A percentile compares a stretch with the other conserved stretches of the same genome.
These are phyloP conservation scores for Rhizopogon vulgaris DNA, from an alignment of 768 basidiomycete genomes.

Conservation along the genomic window DNA sequence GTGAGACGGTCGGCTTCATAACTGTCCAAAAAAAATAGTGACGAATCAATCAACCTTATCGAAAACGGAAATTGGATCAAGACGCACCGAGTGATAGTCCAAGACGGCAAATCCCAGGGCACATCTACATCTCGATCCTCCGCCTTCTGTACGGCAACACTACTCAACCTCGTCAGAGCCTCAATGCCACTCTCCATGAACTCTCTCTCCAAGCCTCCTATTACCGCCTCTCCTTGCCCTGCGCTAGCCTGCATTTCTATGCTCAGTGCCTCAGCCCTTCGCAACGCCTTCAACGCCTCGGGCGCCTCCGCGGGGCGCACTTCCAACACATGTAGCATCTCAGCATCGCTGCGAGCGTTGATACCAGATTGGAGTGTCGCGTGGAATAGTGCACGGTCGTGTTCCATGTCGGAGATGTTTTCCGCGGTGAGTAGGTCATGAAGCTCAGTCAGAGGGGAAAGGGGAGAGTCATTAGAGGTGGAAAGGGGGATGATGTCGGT, in stretches of 20 bases:
- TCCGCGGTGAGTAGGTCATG: neutral
- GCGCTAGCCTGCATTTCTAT: neutral
- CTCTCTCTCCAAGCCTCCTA: conserved; percentile 38
- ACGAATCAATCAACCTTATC: neutral
- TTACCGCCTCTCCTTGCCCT: neutral
- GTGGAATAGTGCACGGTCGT: neutral
- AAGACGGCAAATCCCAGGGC: conserved; percentile 44
- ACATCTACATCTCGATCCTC: conserved; percentile 10
- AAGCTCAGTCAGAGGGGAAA: neutral
- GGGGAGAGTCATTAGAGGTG: neutral
- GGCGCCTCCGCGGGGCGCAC: neutral
- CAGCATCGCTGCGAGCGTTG: neutral
- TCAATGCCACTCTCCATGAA: conserved; percentile 73
- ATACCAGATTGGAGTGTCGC: neutral
- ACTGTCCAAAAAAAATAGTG: conserved; percentile 21
- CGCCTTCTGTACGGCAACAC: conserved; percentile 12
- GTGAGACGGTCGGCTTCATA: conserved; percentile 71
- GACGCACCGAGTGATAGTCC: conserved; percentile 67
- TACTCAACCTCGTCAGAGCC: conserved; percentile 58
- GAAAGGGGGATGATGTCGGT: neutral
- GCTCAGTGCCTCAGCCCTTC: neutral
- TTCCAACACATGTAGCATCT: neutral
- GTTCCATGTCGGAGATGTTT: neutral
- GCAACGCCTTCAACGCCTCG: neutral
- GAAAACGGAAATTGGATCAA: neutral